Percentiles rank a stretch among this genome's conserved stretches.
Evolutionary conservation across 2,329 filamentous ascomycete genomes (phyloP).

Genomic region (Blumeriella jaapii): DNA sequence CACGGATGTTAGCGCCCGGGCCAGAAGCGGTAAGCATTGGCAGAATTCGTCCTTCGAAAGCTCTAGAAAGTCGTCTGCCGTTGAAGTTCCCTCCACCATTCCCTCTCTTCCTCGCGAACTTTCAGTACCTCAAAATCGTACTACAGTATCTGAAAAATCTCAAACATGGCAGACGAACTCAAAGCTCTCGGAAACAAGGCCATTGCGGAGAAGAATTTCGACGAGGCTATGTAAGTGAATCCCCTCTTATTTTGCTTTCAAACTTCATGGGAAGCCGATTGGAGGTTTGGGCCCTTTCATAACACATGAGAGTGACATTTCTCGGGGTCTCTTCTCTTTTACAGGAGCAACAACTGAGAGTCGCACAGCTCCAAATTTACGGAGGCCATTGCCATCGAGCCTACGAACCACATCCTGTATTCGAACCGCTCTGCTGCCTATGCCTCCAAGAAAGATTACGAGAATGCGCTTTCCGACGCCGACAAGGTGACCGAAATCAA

Average conservation of each 20-base stretch:
- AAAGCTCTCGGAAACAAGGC: slow-evolving; percentile 98
- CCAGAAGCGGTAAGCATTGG: too few species aligned
- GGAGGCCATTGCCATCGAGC: slow-evolving; percentile 79
- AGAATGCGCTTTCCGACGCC: slow-evolving; percentile 76
- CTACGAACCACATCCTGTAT: slow-evolving; percentile 90
- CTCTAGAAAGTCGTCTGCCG: too few species aligned
- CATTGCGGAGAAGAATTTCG: slow-evolving; percentile 94
- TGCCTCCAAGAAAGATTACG: slow-evolving; percentile 82
- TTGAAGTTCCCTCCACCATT: too few species aligned
- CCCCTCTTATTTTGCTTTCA: slow-evolving; percentile 16
- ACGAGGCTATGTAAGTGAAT: slow-evolving; percentile 75
- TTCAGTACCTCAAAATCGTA: not conserved
- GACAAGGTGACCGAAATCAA: slow-evolving; percentile 90
- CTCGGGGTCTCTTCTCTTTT: not conserved
- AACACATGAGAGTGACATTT: not conserved
- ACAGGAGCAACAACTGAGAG: slow-evolving; percentile 7
- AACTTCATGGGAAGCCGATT: not conserved
- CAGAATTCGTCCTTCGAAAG: too few species aligned
- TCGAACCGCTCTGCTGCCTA: slow-evolving; percentile 87
- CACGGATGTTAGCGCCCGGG: too few species aligned
- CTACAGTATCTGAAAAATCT: not conserved
- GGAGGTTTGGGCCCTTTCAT: not conserved
- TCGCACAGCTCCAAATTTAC: slow-evolving; percentile 74
- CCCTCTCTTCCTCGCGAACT: not conserved
- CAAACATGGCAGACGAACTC: slow-evolving; percentile 55